A percentile compares a stretch with the other conserved stretches of the same genome.
phyloP scores from a whole-genome alignment of 2,329 filamentous ascomycete genomes.

The Aspergillus transmontanensis region DNA sequence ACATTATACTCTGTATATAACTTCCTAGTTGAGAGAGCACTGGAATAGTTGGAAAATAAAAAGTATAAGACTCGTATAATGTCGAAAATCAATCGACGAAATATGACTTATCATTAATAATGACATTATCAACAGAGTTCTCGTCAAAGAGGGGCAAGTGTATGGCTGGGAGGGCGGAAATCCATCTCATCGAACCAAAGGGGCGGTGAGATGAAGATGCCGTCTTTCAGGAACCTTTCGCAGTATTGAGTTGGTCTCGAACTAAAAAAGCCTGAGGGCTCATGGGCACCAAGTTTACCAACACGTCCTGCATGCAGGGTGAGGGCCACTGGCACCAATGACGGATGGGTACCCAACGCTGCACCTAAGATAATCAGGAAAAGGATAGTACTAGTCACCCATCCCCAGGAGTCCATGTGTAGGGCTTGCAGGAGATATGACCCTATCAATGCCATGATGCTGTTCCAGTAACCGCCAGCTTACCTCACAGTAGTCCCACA shows the following conservation, averaged over 20 bases:
- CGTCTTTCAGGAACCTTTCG: neutral
- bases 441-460: neutral
- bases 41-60: neutral
- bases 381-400: neutral
- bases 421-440: constrained; percentile 6
- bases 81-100: neutral
- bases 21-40: neutral
- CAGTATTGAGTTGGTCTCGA: neutral
- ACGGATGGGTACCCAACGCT: constrained; percentile 9
- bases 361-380: constrained; percentile 1
- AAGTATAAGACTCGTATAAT: neutral
- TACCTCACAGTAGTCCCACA: neutral
- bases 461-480: constrained; percentile 16
- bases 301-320: constrained; percentile 5
- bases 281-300: constrained; percentile 6
- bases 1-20: neutral
- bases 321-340: constrained; percentile 10
- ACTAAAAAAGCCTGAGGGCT: neutral
- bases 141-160: neutral
- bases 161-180: neutral
- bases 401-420: constrained; percentile 3
- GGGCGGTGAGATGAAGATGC: constrained; percentile 1
- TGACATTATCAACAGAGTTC: neutral
- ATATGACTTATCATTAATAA: constrained; percentile 4
- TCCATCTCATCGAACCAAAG: neutral